phyloP scores from a whole-genome alignment of 2,329 filamentous ascomycete genomes.

The Berkeleyomyces rouxiae region DNA sequence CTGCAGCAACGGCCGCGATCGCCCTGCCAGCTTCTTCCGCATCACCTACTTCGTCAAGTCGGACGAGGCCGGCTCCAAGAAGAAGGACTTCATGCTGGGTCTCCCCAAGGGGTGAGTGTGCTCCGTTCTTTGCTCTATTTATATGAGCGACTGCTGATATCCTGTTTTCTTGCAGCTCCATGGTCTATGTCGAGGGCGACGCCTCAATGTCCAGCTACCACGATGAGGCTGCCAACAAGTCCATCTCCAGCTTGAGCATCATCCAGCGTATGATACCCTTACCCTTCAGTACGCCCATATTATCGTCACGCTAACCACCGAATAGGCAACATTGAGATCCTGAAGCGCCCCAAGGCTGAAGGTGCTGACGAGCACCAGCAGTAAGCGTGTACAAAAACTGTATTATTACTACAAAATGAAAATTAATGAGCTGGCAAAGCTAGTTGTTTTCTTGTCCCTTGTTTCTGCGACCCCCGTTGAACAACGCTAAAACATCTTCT shows the following conservation, averaged over 20 bases:
- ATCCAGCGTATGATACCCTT: conserved; percentile 52
- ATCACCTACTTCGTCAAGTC: conserved; percentile 48
- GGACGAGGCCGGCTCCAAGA: conserved; percentile 49
- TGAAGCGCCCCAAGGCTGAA: conserved; percentile 24
- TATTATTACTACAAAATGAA: background rate
- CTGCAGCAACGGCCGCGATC: conserved; percentile 49
- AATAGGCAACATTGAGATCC: conserved; percentile 29
- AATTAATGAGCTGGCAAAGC: background rate
- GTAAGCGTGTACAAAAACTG: background rate
- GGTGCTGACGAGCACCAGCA: conserved; percentile 3
- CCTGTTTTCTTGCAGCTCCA: conserved; percentile 35
- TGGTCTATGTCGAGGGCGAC: conserved; percentile 74
- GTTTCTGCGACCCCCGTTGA: background rate
- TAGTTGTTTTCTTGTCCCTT: background rate
- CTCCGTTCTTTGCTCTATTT: background rate
- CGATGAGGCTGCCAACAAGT: conserved; percentile 50
- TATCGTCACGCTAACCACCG: conserved; percentile 8
- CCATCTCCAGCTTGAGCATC: conserved; percentile 47
- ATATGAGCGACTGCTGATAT: background rate
- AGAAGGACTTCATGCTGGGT: conserved; percentile 53
- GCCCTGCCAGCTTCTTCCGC: conserved; percentile 71
- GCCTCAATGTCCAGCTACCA: conserved; percentile 51
- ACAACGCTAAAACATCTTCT: background rate
- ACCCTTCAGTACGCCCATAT: background rate
- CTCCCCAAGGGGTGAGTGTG: conserved; percentile 69